These are phyloP conservation scores for Pharnaceum exiguum DNA, from an alignment of 148 eudicot species.

Conservation along the genomic window DNA sequence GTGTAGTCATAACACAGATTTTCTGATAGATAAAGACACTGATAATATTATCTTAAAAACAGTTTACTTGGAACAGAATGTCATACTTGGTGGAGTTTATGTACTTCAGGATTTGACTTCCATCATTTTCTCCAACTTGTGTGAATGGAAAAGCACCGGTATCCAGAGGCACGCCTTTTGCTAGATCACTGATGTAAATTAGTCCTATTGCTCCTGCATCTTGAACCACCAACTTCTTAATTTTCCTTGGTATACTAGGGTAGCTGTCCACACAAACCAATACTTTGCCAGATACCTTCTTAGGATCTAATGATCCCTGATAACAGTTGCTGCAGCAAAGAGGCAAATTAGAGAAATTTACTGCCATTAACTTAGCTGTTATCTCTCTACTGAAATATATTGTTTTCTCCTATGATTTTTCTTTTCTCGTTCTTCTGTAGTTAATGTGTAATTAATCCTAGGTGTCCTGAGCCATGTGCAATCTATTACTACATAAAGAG, in stretches of 20 bases:
- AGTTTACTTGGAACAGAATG: background rate
- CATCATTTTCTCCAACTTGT: constrained; percentile 38
- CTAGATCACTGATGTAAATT: constrained; percentile 35
- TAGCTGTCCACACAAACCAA: constrained; percentile 41
- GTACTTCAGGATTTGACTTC: constrained; percentile 45
- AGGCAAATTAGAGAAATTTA: background rate
- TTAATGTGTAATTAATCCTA: no score
- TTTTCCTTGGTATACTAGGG: constrained; percentile 32
- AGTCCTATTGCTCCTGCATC: constrained; percentile 61
- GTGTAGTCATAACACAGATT: no score
- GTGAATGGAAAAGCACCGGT: constrained; percentile 51
- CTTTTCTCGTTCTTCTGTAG: background rate
- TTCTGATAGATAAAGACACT: background rate
- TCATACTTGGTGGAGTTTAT: constrained; percentile 58
- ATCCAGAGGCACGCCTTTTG: constrained; percentile 43
- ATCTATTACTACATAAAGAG: no score
- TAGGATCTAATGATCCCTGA: constrained; percentile 53
- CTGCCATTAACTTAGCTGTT: no score
- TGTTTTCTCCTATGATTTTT: background rate
- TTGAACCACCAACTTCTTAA: constrained; percentile 56
- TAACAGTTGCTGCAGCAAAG: constrained; percentile 45
- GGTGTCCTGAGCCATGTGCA: no score
- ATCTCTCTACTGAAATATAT: background rate
- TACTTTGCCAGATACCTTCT: constrained; percentile 52
- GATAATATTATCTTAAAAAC: background rate